Percentiles rank a stretch among this genome's conserved stretches.
Evolutionary conservation across 1,139 yeast species (phyloP).

Genomic region (Blastobotrys apis): DNA sequence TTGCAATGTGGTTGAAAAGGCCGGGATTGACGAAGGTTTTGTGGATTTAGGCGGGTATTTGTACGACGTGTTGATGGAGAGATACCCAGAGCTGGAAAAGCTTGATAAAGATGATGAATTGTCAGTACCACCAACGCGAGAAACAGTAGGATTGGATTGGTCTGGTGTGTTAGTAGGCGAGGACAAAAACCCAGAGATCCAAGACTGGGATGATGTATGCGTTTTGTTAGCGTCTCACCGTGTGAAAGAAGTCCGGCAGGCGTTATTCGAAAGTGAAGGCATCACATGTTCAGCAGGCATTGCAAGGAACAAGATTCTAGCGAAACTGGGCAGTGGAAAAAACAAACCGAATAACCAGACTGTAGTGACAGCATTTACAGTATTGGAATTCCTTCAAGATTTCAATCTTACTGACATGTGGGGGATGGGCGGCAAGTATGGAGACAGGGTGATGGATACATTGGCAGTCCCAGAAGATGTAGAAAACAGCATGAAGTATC

Average conservation of each 20-base stretch:
- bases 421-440: slow-evolving; percentile 89
- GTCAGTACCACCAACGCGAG: slow-evolving; percentile 43
- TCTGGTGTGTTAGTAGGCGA: slow-evolving; percentile 25
- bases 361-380: slow-evolving; percentile 49
- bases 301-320: slow-evolving; percentile 67
- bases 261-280: slow-evolving; percentile 53
- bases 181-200: slow-evolving; percentile 21
- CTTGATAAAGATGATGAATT: slow-evolving; percentile 32
- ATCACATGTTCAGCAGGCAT: slow-evolving; percentile 92
- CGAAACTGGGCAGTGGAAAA: slow-evolving; percentile 86
- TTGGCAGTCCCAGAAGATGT: slow-evolving; percentile 33
- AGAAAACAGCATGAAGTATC: slow-evolving; percentile 23
- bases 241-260: slow-evolving; percentile 49
- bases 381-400: slow-evolving; percentile 50
- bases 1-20: slow-evolving; percentile 62
- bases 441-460: slow-evolving; percentile 51
- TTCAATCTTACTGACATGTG: slow-evolving; percentile 73
- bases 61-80: slow-evolving; percentile 33
- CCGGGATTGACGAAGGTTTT: slow-evolving; percentile 92
- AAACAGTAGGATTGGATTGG: slow-evolving; percentile 37
- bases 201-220: slow-evolving; percentile 85
- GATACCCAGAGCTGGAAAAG: slow-evolving; percentile 37
- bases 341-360: slow-evolving; percentile 88
- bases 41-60: slow-evolving; percentile 68
- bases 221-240: slow-evolving; percentile 61